Conservation (phyloP, 768 basidiomycete species). For the Stropharia rugosoannulata region DNA sequence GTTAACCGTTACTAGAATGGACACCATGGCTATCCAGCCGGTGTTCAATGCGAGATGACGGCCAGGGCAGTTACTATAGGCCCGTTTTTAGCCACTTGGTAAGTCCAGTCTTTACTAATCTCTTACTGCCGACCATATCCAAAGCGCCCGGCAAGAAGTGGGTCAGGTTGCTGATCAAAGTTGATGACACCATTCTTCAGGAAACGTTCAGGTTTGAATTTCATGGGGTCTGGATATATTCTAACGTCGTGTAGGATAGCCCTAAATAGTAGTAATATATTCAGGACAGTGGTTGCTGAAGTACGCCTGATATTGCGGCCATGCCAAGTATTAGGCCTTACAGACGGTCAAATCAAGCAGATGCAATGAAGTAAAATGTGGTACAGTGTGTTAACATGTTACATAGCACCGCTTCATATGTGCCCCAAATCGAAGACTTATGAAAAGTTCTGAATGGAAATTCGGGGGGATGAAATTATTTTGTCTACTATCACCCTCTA, state of each 20-base stretch:
- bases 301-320: conserved; percentile 8
- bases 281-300: background rate
- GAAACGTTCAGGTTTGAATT: conserved; percentile 58
- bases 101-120: background rate
- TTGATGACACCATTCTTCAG: conserved; percentile 24
- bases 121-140: conserved; percentile 33
- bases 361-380: too few relatives aligned
- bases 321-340: too few relatives aligned
- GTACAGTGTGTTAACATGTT: too few relatives aligned
- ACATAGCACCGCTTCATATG: too few relatives aligned
- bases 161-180: conserved; percentile 18
- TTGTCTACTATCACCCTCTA: too few relatives aligned
- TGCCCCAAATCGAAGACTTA: too few relatives aligned
- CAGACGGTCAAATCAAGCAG: too few relatives aligned
- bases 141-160: conserved; percentile 22
- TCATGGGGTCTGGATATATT: conserved; percentile 49
- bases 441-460: too few relatives aligned
- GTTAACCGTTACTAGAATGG: conserved; percentile 26
- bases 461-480: too few relatives aligned
- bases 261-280: conserved; percentile 18
- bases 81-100: background rate
- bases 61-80: conserved; percentile 33
- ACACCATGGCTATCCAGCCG: conserved; percentile 29
- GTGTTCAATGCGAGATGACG: conserved; percentile 30
- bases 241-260: conserved; percentile 50